A percentile compares a stretch with the other conserved stretches of the same genome.
phyloP scores from a whole-genome alignment of 805 yeast species.

The Scheffersomyces coipomensis region DNA sequence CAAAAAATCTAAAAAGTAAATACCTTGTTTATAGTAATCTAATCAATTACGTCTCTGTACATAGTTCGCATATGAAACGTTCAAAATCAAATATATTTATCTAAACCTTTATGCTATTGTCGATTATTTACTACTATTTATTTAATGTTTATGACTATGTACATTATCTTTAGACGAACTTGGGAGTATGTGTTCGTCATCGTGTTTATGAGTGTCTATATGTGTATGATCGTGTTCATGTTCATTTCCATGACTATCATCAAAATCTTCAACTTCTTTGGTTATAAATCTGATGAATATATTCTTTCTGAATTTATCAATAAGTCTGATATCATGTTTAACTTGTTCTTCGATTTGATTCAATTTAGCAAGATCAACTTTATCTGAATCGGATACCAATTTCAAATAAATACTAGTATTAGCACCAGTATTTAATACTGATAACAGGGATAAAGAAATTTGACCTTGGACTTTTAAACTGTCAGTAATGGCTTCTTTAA shows the following conservation, averaged over 20 bases:
- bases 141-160: neutral
- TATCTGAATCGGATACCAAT: slow-evolving; percentile 25
- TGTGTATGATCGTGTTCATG: slow-evolving; percentile 16
- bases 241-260: slow-evolving; percentile 23
- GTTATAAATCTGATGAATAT: slow-evolving; percentile 34
- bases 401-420: slow-evolving; percentile 42
- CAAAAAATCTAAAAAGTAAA: neutral
- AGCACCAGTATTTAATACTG: slow-evolving; percentile 59
- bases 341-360: slow-evolving; percentile 30
- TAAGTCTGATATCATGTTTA: slow-evolving; percentile 30
- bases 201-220: slow-evolving; percentile 14
- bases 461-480: slow-evolving; percentile 22
- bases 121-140: neutral
- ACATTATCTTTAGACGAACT: too few relatives aligned
- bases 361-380: slow-evolving; percentile 26
- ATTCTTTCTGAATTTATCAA: slow-evolving; percentile 43
- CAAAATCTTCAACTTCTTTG: slow-evolving; percentile 1
- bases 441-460: slow-evolving; percentile 37
- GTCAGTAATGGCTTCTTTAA: slow-evolving; percentile 39
- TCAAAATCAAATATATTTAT: too few relatives aligned
- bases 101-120: neutral
- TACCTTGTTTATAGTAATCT: too few relatives aligned
- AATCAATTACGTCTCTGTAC: neutral
- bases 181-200: too few relatives aligned
- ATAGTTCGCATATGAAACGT: neutral